Evolutionary conservation across 352 stramenopile species (phyloP), one percentile per base, ranked within the genome.

Genomic region (Globisporangium alternatum): DNA sequence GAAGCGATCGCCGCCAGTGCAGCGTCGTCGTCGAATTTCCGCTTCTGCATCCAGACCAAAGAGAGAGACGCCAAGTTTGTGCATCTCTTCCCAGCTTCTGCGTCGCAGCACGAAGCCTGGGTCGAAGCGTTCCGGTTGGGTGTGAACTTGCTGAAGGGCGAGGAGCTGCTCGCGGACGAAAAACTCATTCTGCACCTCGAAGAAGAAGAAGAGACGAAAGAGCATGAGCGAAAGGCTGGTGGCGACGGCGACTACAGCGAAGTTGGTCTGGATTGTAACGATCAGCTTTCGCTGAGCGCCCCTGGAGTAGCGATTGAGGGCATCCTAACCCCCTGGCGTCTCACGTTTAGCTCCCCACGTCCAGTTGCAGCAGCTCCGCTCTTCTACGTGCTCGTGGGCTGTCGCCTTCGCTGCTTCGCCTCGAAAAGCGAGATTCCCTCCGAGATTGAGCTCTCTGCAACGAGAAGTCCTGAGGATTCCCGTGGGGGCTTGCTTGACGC

Each of bases 151-250:
- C 56, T 60, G 2, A 84, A 86, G 64, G 80, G 82, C 12, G 78
- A 89, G 63, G 72, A 77, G 37, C 71, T 89, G 0, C 64, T 89
- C 0, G 62, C 53, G 0, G 80, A 89, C 47, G 81, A 91, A 17
- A 84, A 81, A 54, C 52, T 75, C 13, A 71, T 90, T 10, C 30
- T 89, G 9, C 69, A 44, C 5, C 68, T 90, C 2, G 79, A 88
- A 45, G 17, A 49, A n/a, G 52, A 69, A 31, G 52, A 64, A 57
- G 58, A 69, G 48, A 28, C 33, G 35, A 56, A 68, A 22, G 73
- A 68, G 12, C 22, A 52, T 7, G 55, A 67, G 13, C 28, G 59
- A 6, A n/a, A 35, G 0, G 9, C 1, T 7, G 1, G 1, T 7
- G 1, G 1, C 2, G 37, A 33, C 33, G 10, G 5, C 41, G n/a